phyloP scores from a whole-genome alignment of 208 protist species.

The Acanthamoeba triangularis region DNA sequence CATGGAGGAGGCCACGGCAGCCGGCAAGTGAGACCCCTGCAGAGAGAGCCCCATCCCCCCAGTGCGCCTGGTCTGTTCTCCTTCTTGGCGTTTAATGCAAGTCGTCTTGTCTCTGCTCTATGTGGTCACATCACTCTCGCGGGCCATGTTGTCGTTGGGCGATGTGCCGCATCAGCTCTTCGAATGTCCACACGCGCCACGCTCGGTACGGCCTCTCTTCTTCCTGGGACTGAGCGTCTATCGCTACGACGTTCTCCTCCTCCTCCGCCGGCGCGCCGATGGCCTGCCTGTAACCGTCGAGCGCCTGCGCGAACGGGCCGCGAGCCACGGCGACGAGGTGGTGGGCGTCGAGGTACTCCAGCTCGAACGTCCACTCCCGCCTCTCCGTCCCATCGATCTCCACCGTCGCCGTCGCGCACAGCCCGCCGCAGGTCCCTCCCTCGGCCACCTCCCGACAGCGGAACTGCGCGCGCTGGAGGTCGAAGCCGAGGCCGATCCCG shows the following conservation, averaged over 20 bases:
- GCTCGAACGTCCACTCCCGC: constrained; percentile 62
- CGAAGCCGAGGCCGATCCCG: constrained; percentile 56
- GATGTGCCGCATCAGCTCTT: constrained; percentile 15
- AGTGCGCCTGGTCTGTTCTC: background rate
- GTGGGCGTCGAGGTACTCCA: constrained; percentile 23
- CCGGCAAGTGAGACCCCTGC: background rate
- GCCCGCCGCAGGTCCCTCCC: background rate
- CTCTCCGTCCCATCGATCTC: constrained; percentile 23
- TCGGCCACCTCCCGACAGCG: background rate
- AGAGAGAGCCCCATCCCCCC: background rate
- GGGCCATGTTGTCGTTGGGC: background rate
- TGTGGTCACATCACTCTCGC: background rate
- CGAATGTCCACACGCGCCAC: constrained; percentile 51
- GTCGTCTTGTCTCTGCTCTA: background rate
- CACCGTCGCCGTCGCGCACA: background rate
- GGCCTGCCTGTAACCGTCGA: background rate
- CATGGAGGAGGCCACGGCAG: constrained; percentile 36
- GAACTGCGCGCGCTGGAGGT: constrained; percentile 65
- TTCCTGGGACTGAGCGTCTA: background rate
- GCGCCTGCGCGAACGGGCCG: constrained; percentile 61
- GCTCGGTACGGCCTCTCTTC: background rate
- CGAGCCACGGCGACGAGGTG: constrained; percentile 64
- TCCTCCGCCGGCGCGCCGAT: background rate
- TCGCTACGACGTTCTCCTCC: background rate
- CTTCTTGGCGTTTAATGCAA: background rate